Conservation (phyloP, 176 grass and related monocot genomes). For the Eleusine indica region DNA sequence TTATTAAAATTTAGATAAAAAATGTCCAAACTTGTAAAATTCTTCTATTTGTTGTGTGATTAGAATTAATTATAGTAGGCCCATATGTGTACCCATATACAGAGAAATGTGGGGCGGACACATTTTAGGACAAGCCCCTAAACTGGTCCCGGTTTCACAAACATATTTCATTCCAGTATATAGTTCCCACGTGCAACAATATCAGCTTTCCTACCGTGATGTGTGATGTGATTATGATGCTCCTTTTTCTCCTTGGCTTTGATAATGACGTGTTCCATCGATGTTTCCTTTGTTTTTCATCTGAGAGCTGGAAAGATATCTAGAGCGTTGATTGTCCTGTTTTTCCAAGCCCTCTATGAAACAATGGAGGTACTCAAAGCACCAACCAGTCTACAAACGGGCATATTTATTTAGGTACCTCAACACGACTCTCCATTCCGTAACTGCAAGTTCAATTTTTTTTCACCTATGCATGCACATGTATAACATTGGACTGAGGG, state of each 20-base stretch:
- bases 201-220: background rate
- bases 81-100: background rate
- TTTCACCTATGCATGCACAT: no score
- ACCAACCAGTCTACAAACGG: background rate
- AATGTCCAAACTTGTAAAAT: background rate
- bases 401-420: background rate
- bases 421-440: background rate
- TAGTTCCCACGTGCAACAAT: slow-evolving; percentile 42
- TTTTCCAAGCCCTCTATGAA: background rate
- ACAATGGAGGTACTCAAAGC: background rate
- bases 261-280: no score
- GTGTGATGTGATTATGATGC: slow-evolving; percentile 27
- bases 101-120: background rate
- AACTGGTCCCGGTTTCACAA: slow-evolving; percentile 23
- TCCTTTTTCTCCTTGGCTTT: background rate
- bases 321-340: slow-evolving; percentile 12
- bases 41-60: background rate
- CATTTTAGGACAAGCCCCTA: background rate
- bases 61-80: background rate
- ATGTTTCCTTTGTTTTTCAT: background rate
- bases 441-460: no score
- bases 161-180: background rate
- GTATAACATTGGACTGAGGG: no score
- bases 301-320: background rate
- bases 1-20: no score